Percentiles rank a stretch among this genome's conserved stretches.
These are phyloP conservation scores for Teunomyces gatunensis DNA, from an alignment of 805 yeast genomes.

Conservation along the genomic window DNA sequence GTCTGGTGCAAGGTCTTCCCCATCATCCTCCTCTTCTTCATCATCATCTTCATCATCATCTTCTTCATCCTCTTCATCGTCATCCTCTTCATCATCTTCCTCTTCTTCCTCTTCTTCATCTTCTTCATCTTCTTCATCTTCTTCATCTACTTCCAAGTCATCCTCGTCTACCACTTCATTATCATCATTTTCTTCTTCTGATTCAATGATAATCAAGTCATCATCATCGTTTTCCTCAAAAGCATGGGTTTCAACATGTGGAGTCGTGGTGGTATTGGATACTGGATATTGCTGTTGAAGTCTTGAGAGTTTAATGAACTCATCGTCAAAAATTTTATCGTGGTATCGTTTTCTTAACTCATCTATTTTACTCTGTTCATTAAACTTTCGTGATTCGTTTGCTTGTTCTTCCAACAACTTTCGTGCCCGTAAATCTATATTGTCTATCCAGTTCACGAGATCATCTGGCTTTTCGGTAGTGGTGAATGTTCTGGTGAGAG, in stretches of 20 bases:
- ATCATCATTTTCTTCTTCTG: constrained; percentile 3
- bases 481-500: not conserved
- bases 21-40: not conserved
- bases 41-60: constrained; percentile 2
- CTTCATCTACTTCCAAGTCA: not conserved
- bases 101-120: constrained; percentile 1
- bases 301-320: constrained; percentile 20
- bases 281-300: constrained; percentile 3
- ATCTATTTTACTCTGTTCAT: constrained; percentile 12
- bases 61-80: not conserved
- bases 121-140: not conserved
- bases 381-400: constrained; percentile 13
- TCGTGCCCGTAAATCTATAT: constrained; percentile 20
- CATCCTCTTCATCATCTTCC: constrained; percentile 2
- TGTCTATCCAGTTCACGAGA: constrained; percentile 30
- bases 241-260: constrained; percentile 1
- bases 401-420: constrained; percentile 17
- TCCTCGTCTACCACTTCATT: not conserved
- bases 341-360: constrained; percentile 18
- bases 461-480: constrained; percentile 13
- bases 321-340: constrained; percentile 24
- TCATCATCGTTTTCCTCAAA: not conserved
- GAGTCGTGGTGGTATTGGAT: too few species aligned
- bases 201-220: constrained; percentile 3
- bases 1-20: not conserved